These are phyloP conservation scores for Alternaria infectoria DNA, from an alignment of 2,329 filamentous ascomycete species.

Conservation along the genomic window DNA sequence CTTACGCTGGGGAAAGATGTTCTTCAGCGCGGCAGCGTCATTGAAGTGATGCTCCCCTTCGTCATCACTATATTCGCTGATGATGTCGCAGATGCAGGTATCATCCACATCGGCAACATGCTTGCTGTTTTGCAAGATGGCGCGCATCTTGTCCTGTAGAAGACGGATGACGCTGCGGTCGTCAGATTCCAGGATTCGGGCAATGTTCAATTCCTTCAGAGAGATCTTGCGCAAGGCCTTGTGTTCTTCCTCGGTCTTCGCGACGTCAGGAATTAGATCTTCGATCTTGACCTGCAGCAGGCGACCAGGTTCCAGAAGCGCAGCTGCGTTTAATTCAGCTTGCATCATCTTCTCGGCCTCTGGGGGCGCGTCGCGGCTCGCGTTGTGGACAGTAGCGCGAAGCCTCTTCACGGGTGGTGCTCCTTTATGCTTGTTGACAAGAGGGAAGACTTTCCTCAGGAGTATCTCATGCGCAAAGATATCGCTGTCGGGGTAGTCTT, in stretches of 20 bases:
- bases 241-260: background rate
- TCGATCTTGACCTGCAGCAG: background rate
- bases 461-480: background rate
- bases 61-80: constrained; percentile 1
- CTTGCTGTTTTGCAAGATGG: background rate
- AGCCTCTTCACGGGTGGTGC: background rate
- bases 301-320: background rate
- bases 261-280: background rate
- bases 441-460: background rate
- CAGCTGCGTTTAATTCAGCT: background rate
- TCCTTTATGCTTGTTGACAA: background rate
- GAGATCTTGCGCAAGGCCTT: background rate
- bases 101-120: background rate
- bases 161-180: background rate
- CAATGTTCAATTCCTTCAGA: background rate
- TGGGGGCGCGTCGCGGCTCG: background rate
- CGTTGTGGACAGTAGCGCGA: background rate
- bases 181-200: background rate
- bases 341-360: background rate
- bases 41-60: background rate
- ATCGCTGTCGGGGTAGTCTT: background rate
- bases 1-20: background rate
- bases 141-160: background rate
- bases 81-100: background rate
- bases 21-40: background rate